A percentile compares a stretch with the other conserved stretches of the same genome.
phyloP scores from a whole-genome alignment of 768 basidiomycete genomes.

The Tricholomella constricta region DNA sequence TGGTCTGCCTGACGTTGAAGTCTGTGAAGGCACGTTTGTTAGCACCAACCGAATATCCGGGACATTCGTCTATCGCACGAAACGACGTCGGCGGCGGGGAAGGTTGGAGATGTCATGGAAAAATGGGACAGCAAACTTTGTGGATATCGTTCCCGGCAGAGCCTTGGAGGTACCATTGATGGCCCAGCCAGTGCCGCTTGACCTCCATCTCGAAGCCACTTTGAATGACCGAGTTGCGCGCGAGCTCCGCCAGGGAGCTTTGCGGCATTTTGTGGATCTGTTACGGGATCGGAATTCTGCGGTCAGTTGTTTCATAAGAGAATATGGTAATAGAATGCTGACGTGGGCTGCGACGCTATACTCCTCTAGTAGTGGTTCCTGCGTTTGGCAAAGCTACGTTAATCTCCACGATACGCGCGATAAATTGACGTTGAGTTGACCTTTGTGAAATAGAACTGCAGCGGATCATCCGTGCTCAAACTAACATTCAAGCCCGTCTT shows the following conservation, averaged over 20 bases:
- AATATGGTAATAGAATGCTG: conserved; percentile 24
- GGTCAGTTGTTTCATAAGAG: neutral
- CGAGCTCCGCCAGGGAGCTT: conserved; percentile 92
- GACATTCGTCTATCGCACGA: conserved; percentile 80
- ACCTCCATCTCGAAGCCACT: conserved; percentile 99
- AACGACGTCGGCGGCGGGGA: conserved; percentile 1
- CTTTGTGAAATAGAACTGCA: conserved; percentile 99
- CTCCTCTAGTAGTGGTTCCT: conserved; percentile 95
- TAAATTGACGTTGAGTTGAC: conserved; percentile 43
- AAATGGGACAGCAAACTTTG: conserved; percentile 65
- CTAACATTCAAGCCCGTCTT: conserved; percentile 94
- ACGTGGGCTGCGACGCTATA: conserved; percentile 98
- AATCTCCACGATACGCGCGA: neutral
- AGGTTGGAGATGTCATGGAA: neutral
- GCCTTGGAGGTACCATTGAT: conserved; percentile 91
- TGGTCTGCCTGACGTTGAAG: conserved; percentile 65
- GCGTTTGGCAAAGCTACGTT: conserved; percentile 13
- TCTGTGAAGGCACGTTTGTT: no score
- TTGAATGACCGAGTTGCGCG: conserved; percentile 96
- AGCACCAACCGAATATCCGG: conserved; percentile 91
- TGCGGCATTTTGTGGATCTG: conserved; percentile 97
- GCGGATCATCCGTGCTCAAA: conserved; percentile 91
- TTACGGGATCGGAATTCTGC: neutral
- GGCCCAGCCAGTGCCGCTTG: conserved; percentile 94
- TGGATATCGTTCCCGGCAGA: conserved; percentile 94